These are phyloP conservation scores for Plasmodium gallinaceum DNA, from an alignment of 169 alveolate genomes.

Conservation along the genomic window DNA sequence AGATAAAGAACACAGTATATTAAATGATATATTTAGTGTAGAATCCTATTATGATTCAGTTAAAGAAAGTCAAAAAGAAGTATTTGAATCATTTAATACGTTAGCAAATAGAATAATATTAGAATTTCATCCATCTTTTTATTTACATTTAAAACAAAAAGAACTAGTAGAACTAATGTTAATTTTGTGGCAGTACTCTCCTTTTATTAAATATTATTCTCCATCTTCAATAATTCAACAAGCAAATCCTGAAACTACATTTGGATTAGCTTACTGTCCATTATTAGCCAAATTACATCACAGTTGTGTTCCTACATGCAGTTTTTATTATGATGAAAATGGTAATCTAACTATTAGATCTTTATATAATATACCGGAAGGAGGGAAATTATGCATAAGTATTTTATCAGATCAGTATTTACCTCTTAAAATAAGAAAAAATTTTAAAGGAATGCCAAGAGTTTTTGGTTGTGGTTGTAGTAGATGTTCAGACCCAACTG, in stretches of 20 bases:
- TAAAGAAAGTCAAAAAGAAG: conserved; percentile 80
- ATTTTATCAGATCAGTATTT: conserved; percentile 86
- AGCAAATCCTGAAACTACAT: conserved; percentile 80
- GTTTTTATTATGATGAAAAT: conserved; percentile 82
- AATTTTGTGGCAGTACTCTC: conserved; percentile 86
- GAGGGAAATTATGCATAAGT: conserved; percentile 85
- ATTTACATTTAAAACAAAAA: conserved; percentile 83
- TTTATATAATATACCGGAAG: conserved; percentile 87
- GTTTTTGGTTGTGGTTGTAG: conserved; percentile 87
- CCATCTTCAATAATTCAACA: conserved; percentile 84
- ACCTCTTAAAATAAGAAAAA: conserved; percentile 86
- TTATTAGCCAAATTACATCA: conserved; percentile 84
- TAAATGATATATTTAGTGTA: conserved; percentile 78
- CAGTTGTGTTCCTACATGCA: conserved; percentile 90
- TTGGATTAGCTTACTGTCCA: conserved; percentile 86
- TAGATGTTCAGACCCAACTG: conserved; percentile 86
- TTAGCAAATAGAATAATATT: conserved; percentile 84
- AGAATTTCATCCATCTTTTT: conserved; percentile 84
- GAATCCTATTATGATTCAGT: conserved; percentile 80
- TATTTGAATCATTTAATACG: conserved; percentile 73
- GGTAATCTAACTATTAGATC: conserved; percentile 88
- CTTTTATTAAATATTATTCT: conserved; percentile 82
- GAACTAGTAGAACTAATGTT: conserved; percentile 86
- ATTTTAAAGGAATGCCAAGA: conserved; percentile 64
- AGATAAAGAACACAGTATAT: conserved; percentile 69